Conservation (phyloP, 1,139 yeast species). For the Candida smagusa region DNA sequence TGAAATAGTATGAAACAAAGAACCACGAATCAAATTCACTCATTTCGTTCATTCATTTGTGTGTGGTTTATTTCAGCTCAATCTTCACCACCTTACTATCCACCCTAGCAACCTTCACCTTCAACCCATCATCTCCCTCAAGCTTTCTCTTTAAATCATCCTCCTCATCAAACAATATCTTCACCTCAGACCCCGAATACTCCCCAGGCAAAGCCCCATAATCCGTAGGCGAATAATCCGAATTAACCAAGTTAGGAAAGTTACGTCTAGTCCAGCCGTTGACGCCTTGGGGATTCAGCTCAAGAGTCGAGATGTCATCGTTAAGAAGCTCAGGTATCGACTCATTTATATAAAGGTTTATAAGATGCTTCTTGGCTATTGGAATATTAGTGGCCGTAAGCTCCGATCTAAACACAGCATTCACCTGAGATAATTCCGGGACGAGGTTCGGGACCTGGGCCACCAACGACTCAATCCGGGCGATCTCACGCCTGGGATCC, state of each 20-base stretch:
- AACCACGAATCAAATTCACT: background rate
- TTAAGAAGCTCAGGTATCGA: slow-evolving; percentile 36
- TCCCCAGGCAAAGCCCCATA: slow-evolving; percentile 9
- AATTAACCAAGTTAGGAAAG: slow-evolving; percentile 31
- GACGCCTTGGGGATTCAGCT: slow-evolving; percentile 38
- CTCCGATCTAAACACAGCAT: slow-evolving; percentile 2
- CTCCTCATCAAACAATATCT: slow-evolving; percentile 7
- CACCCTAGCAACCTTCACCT: too few species aligned
- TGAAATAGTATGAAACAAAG: too few species aligned
- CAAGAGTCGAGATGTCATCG: slow-evolving; percentile 35
- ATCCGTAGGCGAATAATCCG: slow-evolving; percentile 34
- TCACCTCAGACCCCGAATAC: slow-evolving; percentile 10
- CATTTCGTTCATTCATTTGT: slow-evolving; percentile 1
- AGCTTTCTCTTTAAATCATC: too few species aligned
- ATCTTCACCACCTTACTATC: background rate
- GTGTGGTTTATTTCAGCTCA: background rate
- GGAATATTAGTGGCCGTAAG: slow-evolving; percentile 2
- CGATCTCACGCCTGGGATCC: slow-evolving; percentile 1
- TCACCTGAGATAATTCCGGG: slow-evolving; percentile 5
- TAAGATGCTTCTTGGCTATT: slow-evolving; percentile 11
- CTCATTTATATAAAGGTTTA: slow-evolving; percentile 23
- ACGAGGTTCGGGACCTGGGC: slow-evolving; percentile 6
- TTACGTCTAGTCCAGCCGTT: slow-evolving; percentile 41
- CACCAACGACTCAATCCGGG: slow-evolving; percentile 4
- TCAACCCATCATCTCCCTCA: too few species aligned